Base-by-base conservation (phyloP, 257 asterid species). In the Solanum acaule region DNA sequence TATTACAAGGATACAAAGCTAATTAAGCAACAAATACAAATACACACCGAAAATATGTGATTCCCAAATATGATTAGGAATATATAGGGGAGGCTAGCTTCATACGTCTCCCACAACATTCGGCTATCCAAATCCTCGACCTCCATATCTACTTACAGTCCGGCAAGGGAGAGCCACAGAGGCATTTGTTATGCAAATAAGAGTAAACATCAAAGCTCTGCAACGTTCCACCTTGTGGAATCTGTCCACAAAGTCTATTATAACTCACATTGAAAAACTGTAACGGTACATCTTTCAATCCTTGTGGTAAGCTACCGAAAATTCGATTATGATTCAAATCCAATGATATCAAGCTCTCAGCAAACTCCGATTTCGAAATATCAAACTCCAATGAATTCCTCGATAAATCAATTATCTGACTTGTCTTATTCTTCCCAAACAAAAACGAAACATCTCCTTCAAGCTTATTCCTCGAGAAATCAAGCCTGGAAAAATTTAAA, bases 101-200 rank as follows among this genome's bases (percentile, higher is more conserved):
- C 49, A 42, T 15, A 7, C 59, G 0, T 49, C 59, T 49, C 7
- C 1, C 2, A 9, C 14, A 61, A 61, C 3, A 3, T 4, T 61
- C 3, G 6, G 6, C 6, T 4, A 10, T 63, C 1, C 15, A 10
- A 10, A 63, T 38, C 9, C 23, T 3, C 59, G 59, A 46, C 5
- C 84, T 2, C 25, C 65, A 10, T 22, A 78, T 10, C 27, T 12
- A 78, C 35, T 78, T 46, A 46, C 98, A 93, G 6, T 85, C 87
- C 0, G 95, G 92, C 88, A 94, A 86, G 5, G 95, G 96, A 84
- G 94, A 86, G 11, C 98, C 95, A 27, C 96, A 93, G 82, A 93
- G 72, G 71, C 98, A 94, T 61, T 79, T 88, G 70, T 94, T 94
- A 25, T 93, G 94, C 20, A 84, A 75, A 86, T 89, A 94, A 0